Base-by-base conservation (phyloP, 495 filamentous ascomycete species). In the Cryomyces antarcticus region DNA sequence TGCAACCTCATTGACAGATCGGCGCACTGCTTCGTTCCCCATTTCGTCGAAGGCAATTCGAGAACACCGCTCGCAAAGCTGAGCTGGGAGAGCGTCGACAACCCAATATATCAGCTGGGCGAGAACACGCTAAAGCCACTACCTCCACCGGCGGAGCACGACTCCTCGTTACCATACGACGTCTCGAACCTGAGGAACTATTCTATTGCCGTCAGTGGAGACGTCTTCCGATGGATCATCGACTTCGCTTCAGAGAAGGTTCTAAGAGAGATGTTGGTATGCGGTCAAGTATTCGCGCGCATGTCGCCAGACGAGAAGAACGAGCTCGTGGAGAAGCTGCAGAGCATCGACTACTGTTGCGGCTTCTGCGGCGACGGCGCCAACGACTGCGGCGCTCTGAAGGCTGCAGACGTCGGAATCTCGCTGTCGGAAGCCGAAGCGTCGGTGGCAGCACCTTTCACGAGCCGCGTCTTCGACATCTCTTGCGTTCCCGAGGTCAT, bases 261-360 rank as follows among this genome's bases (percentile, higher is more conserved):
- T 1, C 63, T 92, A 48, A 52, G 47, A 24, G 52, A 86, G 72
- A 83, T 95, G 74, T 80, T 99, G 47, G 80, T 89, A 28, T 70
- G 73, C 43, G 85, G 86, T 27, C 89, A 89, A 64, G 82, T 99
- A 0, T 99, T 93, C 61, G 92, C 92, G 27, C 75, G 92, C 46
- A 99, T 99, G 92, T 95, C 87, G 11, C 92, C 92, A 0, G 92
- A 99, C 58, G 89, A 99, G 60, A 99, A 99, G 56, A 88, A 96
- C 57, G 92, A 99, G 56, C 66, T 99, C 7, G 85, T 99, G 9
- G 87, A 96, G 57, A 96, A 93, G 55, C 71, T 99, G 13, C 92
- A 99, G 53, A 86, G 83, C 48, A 80, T 99, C 45, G 89, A 86
- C 57, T 96, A 96, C 60, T 93, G 83, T 52, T 82, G 75, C 53